Conservation (phyloP, 2,329 filamentous ascomycete species). For the Helotiales sp. region DNA sequence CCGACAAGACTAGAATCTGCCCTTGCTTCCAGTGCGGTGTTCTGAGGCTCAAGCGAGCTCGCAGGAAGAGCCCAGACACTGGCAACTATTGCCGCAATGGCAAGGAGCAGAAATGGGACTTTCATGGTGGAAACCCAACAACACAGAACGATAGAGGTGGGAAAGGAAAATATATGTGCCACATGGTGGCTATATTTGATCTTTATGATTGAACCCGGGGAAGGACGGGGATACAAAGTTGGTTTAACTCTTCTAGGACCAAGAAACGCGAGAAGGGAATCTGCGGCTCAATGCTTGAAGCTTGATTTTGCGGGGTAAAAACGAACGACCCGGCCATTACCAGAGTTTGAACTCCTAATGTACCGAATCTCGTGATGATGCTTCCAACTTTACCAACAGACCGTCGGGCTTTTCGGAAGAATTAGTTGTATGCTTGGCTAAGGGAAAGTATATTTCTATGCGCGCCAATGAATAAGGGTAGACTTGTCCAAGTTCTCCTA, state of each 20-base stretch:
- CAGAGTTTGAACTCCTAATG: not conserved
- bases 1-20: slow-evolving; percentile 43
- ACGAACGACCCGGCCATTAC: not conserved
- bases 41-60: not conserved
- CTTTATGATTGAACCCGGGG: not conserved
- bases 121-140: not conserved
- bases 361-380: not conserved
- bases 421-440: no score
- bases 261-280: not conserved
- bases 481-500: no score
- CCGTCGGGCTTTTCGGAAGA: no score
- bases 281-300: not conserved
- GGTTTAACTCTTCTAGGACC: not conserved
- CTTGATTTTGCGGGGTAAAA: not conserved
- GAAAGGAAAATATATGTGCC: not conserved
- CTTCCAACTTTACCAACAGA: no score
- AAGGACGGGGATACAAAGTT: not conserved
- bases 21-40: slow-evolving; percentile 4
- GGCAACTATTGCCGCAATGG: not conserved
- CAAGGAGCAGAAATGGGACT: not conserved
- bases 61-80: not conserved
- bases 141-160: not conserved
- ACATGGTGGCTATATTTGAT: not conserved
- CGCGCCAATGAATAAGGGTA: no score
- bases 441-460: no score